Evolutionary conservation across 257 asterid genomes (phyloP), one percentile per base, ranked within the genome.

Genomic region (Hygrophila difformis): DNA sequence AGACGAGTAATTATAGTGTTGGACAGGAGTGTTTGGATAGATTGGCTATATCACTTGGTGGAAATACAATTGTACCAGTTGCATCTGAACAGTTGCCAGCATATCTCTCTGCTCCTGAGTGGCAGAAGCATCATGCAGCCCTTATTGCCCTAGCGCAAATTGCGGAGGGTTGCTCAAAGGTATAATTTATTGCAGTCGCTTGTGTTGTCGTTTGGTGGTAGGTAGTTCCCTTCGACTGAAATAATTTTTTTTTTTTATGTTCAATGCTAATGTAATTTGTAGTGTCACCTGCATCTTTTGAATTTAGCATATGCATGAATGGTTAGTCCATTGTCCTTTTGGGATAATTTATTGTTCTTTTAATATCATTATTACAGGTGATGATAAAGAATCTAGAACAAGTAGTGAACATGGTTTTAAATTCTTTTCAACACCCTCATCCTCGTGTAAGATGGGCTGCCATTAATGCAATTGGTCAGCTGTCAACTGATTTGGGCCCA

Each of bases 371-470:
- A 33, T 34, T 60, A 8, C 53, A 91, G 99, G 96, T 91, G 62
- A 91, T 91, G 96, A 63, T 69, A 63, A 91, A 74, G 64, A 86
- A 72, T 69, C 72, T 86, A 63, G 93, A 78, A 64, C 96, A 86
- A 75, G 80, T 86, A 58, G 81, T 91, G 43, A 76, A 56, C 64
- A 91, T 91, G 99, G 94, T 91, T 54, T 65, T 91, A 75, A 82
- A 73, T 66, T 83, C 96, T 36, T 82, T 91, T 68, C 96, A 86
- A 74, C 86, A 83, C 62, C 93, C 83, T 48, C 99, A 86, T 53
- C 94, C 99, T n/a, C 93, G 99, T 24, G 99, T 72, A 55, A 74
- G 95, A 51, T 91, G 96, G 99, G 95, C 99, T 13, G 99, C 99
- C 35, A 86, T 91, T 43, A 91, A 91, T 74, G 99, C 99, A 39